These are phyloP conservation scores for Guadua angustifolia DNA, from an alignment of 176 grass and related monocot genomes.

Conservation along the genomic window DNA sequence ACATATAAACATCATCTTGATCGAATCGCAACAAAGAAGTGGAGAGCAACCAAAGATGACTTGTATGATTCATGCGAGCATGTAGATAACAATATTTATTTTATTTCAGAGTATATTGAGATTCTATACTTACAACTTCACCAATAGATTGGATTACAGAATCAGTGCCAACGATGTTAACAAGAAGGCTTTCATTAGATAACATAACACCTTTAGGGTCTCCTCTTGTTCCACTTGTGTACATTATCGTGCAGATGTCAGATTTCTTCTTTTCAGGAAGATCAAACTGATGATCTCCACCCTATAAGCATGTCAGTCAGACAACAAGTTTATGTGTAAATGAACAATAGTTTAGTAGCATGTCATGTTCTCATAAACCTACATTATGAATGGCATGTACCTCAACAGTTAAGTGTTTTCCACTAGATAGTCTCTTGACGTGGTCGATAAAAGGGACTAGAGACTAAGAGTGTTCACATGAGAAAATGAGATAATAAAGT, in stretches of 20 bases:
- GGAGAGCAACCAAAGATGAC: slow-evolving; percentile 32
- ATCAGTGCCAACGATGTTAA: slow-evolving; percentile 61
- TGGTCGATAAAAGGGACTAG: not conserved
- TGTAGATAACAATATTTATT: not conserved
- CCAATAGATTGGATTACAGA: slow-evolving; percentile 47
- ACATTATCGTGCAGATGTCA: slow-evolving; percentile 92
- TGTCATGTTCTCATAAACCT: not conserved
- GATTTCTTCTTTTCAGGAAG: slow-evolving; percentile 78
- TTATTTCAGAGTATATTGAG: not conserved
- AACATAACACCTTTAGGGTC: slow-evolving; percentile 95
- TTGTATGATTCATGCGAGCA: slow-evolving; percentile 9
- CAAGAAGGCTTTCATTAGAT: slow-evolving; percentile 77
- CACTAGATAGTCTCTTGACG: not conserved
- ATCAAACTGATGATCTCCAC: slow-evolving; percentile 61
- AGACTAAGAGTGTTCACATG: not conserved
- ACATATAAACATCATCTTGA: slow-evolving; percentile 82
- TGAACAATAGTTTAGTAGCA: not conserved
- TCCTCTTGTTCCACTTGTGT: slow-evolving; percentile 95
- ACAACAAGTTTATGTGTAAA: slow-evolving; percentile 24
- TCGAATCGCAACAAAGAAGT: slow-evolving; percentile 49
- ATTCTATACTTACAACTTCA: slow-evolving; percentile 59
- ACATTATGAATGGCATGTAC: not conserved
- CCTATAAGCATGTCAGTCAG: slow-evolving; percentile 46
- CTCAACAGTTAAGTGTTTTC: not conserved
- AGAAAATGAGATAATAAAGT: too few species aligned